Percentiles rank a stretch among this genome's conserved stretches.
Conservation (phyloP, 2,329 filamentous ascomycete species). For the Colletotrichum sp. region DNA sequence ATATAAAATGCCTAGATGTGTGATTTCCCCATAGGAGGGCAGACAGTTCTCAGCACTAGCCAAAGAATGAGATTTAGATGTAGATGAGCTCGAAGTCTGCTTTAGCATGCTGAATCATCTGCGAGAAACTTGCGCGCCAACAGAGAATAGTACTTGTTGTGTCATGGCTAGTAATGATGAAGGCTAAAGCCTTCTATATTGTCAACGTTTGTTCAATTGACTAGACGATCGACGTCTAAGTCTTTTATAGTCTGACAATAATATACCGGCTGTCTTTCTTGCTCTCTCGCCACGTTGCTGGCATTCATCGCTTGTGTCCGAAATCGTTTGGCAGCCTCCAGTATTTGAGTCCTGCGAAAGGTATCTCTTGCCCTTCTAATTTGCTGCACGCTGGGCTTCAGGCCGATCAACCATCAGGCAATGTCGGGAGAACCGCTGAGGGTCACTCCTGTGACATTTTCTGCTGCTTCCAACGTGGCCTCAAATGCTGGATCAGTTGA, state of each 20-base stretch:
- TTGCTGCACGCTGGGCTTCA: not conserved
- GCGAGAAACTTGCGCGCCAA: conserved; percentile 27
- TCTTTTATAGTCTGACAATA: not conserved
- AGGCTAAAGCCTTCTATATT: not conserved
- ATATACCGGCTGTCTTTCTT: conserved; percentile 1
- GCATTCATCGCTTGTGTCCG: not conserved
- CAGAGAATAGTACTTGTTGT: conserved; percentile 28
- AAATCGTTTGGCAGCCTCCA: not conserved
- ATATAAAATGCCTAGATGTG: conserved; percentile 29
- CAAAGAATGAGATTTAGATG: not conserved
- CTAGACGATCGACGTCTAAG: not conserved
- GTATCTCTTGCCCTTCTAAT: not conserved
- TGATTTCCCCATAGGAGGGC: conserved; percentile 21
- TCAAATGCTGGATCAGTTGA: not conserved
- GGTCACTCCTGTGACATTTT: not conserved
- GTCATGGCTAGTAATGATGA: conserved; percentile 28
- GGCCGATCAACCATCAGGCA: not conserved
- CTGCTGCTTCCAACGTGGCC: not conserved
- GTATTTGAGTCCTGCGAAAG: not conserved
- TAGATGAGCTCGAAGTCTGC: not conserved
- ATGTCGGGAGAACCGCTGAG: not conserved
- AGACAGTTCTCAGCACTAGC: conserved; percentile 13
- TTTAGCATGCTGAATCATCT: not conserved
- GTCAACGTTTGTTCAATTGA: not conserved
- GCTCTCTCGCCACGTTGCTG: not conserved